Conservation (phyloP, 169 alveolate genomes). For the Eimeria tenella region DNA sequence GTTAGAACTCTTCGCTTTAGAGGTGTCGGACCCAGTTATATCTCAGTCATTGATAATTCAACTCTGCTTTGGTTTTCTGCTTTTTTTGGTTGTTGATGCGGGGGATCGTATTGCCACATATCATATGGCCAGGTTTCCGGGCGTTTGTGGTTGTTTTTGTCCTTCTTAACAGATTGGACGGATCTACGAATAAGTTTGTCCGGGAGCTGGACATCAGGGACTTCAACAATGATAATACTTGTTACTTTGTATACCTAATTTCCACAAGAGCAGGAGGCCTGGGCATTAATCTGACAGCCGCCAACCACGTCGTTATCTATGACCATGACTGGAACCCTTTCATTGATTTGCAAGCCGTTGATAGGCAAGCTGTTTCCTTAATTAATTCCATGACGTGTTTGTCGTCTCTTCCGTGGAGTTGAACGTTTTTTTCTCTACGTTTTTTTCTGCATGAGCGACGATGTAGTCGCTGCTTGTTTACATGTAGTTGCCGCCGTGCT, state of each 20-base stretch:
- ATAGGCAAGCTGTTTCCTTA: constrained; percentile 89
- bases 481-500: no score
- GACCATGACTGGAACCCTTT: constrained; percentile 99
- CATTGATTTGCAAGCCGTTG: constrained; percentile 99
- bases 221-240: constrained; percentile 88
- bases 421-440: no score
- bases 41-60: no score
- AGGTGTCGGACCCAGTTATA: no score
- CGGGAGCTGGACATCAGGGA: constrained; percentile 94
- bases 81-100: background rate
- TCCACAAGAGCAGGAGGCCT: constrained; percentile 97
- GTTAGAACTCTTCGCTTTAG: no score
- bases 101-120: background rate
- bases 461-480: no score
- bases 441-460: no score
- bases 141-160: background rate
- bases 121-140: background rate
- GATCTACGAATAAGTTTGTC: constrained; percentile 92
- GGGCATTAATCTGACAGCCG: constrained; percentile 97
- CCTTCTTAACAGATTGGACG: constrained; percentile 87
- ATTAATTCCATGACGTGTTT: no score
- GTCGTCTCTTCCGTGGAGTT: no score
- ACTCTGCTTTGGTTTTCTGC: background rate
- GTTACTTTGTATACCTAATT: constrained; percentile 90
- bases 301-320: constrained; percentile 99